Percentiles rank a stretch among this genome's conserved stretches.
Evolutionary conservation across 176 grass and related monocot species (phyloP).

Genomic region (Carex pumila): DNA sequence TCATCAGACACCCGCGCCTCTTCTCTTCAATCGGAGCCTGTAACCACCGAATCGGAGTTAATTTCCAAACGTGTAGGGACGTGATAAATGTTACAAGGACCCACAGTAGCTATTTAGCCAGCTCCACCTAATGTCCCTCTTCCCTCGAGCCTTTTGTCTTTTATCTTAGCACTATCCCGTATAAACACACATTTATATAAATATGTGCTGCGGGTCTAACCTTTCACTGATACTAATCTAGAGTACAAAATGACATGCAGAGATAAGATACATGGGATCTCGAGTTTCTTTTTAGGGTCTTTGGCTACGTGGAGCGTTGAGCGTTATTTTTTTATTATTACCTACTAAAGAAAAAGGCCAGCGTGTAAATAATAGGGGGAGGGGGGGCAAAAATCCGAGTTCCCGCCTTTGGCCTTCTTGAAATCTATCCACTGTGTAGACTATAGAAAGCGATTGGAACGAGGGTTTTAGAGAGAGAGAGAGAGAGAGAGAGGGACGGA

Average conservation of each 20-base stretch:
- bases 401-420: slow-evolving; percentile 46
- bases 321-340: slow-evolving; percentile 3
- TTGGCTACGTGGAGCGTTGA: slow-evolving; percentile 20
- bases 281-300: not conserved
- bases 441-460: slow-evolving; percentile 19
- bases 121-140: slow-evolving; percentile 5
- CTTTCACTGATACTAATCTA: not conserved
- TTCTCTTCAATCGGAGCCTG: not conserved
- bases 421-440: slow-evolving; percentile 12
- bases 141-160: not conserved
- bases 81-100: not conserved
- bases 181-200: not conserved
- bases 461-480: not conserved
- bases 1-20: not conserved
- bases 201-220: not conserved
- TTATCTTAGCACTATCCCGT: not conserved
- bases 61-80: slow-evolving; percentile 15
- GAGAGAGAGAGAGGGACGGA: not conserved
- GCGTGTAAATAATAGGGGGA: not conserved
- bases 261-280: not conserved
- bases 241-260: not conserved
- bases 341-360: not conserved
- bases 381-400: slow-evolving; percentile 11
- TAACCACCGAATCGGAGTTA: not conserved
- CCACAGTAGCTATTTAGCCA: not conserved